These are phyloP conservation scores for Lophium mytilinum DNA, from an alignment of 495 filamentous ascomycete genomes.

Conservation along the genomic window DNA sequence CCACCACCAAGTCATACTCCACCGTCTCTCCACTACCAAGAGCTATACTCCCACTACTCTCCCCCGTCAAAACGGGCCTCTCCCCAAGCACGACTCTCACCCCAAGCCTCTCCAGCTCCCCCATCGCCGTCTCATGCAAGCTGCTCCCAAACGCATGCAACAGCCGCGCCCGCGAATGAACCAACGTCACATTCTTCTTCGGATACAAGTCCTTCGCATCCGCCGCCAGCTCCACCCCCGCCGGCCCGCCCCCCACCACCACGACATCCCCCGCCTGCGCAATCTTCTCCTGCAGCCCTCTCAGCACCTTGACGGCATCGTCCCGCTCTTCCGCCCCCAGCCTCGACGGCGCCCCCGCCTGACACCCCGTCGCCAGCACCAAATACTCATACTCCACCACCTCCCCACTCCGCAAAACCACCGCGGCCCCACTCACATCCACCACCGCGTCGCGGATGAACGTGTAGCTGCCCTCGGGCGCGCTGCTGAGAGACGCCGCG, in stretches of 20 bases:
- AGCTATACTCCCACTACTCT: conserved; percentile 2
- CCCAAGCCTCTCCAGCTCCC: conserved; percentile 35
- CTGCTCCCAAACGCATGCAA: conserved; percentile 45
- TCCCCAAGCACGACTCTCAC: conserved; percentile 40
- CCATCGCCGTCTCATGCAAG: conserved; percentile 41
- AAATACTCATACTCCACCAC: conserved; percentile 17
- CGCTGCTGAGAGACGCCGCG: conserved; percentile 24
- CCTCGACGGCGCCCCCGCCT: conserved; percentile 13
- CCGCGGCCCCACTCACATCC: background rate
- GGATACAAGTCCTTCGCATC: conserved; percentile 53
- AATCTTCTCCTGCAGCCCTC: conserved; percentile 25
- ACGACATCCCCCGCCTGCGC: conserved; percentile 39
- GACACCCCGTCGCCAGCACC: conserved; percentile 18
- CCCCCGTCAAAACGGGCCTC: conserved; percentile 12
- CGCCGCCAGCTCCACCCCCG: conserved; percentile 52
- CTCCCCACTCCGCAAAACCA: conserved; percentile 8
- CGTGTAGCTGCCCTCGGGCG: conserved; percentile 17
- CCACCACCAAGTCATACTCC: conserved; percentile 33
- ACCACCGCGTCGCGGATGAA: conserved; percentile 29
- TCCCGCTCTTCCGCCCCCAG: conserved; percentile 6
- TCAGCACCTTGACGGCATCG: conserved; percentile 10
- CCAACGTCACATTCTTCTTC: conserved; percentile 48
- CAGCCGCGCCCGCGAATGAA: conserved; percentile 48
- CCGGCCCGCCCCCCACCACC: conserved; percentile 54
- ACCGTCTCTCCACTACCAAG: conserved; percentile 29